Evolutionary conservation across 1,284 basidiomycete species (phyloP).

Genomic region (Cerrena zonata): DNA sequence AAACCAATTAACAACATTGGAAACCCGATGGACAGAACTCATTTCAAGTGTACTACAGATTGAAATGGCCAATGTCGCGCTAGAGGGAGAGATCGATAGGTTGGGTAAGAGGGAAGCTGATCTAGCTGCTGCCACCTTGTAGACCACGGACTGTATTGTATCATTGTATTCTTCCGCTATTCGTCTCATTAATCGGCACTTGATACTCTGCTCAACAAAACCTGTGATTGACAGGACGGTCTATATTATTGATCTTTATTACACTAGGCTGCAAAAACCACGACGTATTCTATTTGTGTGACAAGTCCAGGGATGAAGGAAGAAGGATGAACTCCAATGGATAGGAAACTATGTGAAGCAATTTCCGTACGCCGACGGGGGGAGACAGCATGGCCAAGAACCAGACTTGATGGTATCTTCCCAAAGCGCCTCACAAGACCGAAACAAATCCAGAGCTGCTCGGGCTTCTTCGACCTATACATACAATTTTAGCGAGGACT

Average conservation of each 20-base stretch:
- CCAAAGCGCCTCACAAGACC: slow-evolving; percentile 46
- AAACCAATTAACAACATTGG: slow-evolving; percentile 69
- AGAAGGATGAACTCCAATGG: too few relatives aligned
- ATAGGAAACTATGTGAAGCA: slow-evolving; percentile 26
- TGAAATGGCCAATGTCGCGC: slow-evolving; percentile 84
- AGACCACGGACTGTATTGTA: not conserved
- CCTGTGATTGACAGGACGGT: too few relatives aligned
- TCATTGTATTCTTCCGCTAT: slow-evolving; percentile 1
- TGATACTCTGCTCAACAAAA: too few relatives aligned
- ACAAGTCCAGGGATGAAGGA: too few relatives aligned
- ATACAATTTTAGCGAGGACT: not conserved
- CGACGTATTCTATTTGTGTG: too few relatives aligned
- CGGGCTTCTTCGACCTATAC: slow-evolving; percentile 47
- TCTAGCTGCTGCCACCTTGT: slow-evolving; percentile 33
- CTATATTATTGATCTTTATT: too few relatives aligned
- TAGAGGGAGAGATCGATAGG: slow-evolving; percentile 67
- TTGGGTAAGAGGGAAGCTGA: slow-evolving; percentile 55
- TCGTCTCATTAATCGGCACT: too few relatives aligned
- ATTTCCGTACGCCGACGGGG: slow-evolving; percentile 26
- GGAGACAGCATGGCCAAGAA: slow-evolving; percentile 49
- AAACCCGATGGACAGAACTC: slow-evolving; percentile 83
- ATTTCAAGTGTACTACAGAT: slow-evolving; percentile 84
- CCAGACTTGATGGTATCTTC: slow-evolving; percentile 43
- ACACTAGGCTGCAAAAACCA: too few relatives aligned
- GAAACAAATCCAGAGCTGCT: slow-evolving; percentile 50